Percentiles rank a stretch among this genome's conserved stretches.
Evolutionary conservation across 2,329 filamentous ascomycete species (phyloP).

Genomic region (Verticillium nubilum): DNA sequence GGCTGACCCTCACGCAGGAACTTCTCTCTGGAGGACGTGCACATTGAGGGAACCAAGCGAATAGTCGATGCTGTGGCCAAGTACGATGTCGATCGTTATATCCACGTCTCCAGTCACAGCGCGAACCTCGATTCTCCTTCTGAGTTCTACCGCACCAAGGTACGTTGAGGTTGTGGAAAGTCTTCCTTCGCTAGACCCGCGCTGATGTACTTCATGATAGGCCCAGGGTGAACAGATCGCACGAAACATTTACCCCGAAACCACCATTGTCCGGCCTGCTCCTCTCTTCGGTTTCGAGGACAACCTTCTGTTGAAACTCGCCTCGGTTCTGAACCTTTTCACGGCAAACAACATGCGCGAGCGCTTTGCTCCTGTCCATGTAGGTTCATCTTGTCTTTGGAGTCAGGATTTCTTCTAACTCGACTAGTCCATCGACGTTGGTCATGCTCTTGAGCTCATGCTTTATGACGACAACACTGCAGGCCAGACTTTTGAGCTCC

Average conservation of each 20-base stretch:
- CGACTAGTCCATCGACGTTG: conserved; percentile 79
- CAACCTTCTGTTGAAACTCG: conserved; percentile 80
- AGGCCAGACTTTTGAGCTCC: conserved; percentile 88
- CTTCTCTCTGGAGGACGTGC: conserved; percentile 87
- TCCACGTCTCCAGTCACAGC: conserved; percentile 95
- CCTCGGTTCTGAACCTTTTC: conserved; percentile 72
- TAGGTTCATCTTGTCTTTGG: conserved; percentile 31
- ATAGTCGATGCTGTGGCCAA: conserved; percentile 94
- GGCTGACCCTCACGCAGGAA: conserved; percentile 58
- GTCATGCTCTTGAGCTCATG: conserved; percentile 82
- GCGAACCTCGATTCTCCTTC: conserved; percentile 74
- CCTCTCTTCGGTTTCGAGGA: conserved; percentile 96
- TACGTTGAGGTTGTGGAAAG: conserved; percentile 22
- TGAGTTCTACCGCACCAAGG: conserved; percentile 90
- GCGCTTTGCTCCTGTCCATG: conserved; percentile 86
- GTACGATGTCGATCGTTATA: conserved; percentile 95
- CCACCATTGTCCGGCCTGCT: conserved; percentile 90
- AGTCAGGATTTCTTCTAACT: not conserved
- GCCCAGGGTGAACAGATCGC: conserved; percentile 77
- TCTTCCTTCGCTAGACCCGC: not conserved
- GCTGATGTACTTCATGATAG: conserved; percentile 31
- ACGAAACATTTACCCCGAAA: conserved; percentile 88
- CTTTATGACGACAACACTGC: conserved; percentile 86
- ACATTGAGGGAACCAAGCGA: conserved; percentile 85
- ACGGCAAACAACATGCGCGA: conserved; percentile 93